Evolutionary conservation across 129 eudicot species (phyloP), one percentile per base, ranked within the genome.

Genomic region (Oenanthe sinensis): DNA sequence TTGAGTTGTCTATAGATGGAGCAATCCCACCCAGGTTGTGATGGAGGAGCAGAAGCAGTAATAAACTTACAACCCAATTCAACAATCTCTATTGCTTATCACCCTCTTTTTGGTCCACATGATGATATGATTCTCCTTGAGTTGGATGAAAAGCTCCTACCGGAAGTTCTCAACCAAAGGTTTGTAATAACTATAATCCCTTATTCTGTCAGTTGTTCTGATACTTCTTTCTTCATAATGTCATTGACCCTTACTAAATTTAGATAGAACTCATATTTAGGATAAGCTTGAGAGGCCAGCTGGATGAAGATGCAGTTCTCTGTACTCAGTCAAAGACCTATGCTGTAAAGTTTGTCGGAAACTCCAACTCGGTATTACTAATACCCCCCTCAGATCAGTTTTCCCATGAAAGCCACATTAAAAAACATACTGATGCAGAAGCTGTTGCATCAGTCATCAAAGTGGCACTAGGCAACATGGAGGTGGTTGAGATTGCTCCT

Each of bases 231-330:
- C 10, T 73, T 11, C 22, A 26, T 42, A 28, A 12, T 58, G 67
- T 36, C 19, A 16, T 55, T n/a, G 43, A 30, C 49, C 0, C 22
- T 4, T 40, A 46, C 20, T 78, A 6, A n/a, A 63, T 12, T 26
- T 65, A 44, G 49, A 37, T 73, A 16, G 43, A 33, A 36, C 37
- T 30, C 19, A 28, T 68, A 14, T 79, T 58, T 78, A 94, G 97
- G 79, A 90, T 90, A 67, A 87, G 96, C 75, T 81, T 92, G 68
- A 87, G 98, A 78, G 98, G 98, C 74, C 92, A 95, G 74, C 91
- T 88, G 6, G 90, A 88, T 79, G 98, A 95, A 81, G 97, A 95
- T 72, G 96, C 94, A 77, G 98, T 95, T 82, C 87, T 95, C n/a
- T 95, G 98, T 81, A 91, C 98, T 67, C 78, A 70, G 44, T 89